phyloP scores from a whole-genome alignment of 371 early-diverging fungal species.

The Polyrhizophydium stewartii region DNA sequence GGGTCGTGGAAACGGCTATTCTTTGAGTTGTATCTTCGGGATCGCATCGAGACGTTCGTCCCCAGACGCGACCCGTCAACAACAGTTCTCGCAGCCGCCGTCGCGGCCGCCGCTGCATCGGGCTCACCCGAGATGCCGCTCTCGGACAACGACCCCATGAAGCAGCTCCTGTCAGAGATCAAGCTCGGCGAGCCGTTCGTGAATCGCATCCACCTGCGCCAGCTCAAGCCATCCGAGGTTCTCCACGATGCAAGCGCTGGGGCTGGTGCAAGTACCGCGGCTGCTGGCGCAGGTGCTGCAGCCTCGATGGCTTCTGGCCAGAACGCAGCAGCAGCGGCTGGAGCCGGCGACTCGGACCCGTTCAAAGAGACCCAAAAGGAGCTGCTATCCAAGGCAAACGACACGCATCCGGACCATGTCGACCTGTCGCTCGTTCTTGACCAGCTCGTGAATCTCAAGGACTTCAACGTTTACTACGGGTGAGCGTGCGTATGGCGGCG shows the following conservation, averaged over 20 bases:
- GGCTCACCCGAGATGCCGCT: constrained; percentile 10
- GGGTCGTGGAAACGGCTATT: constrained; percentile 42
- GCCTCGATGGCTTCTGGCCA: no score
- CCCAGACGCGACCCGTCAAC: constrained; percentile 23
- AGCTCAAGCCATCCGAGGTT: constrained; percentile 19
- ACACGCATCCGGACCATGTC: constrained; percentile 35
- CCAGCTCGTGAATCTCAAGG: constrained; percentile 21
- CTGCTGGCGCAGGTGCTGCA: neutral
- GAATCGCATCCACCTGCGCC: constrained; percentile 10
- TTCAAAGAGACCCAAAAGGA: neutral
- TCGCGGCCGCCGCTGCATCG: no score
- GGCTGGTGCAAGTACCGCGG: neutral
- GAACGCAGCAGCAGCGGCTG: no score
- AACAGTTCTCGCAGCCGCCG: no score
- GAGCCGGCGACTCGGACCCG: neutral
- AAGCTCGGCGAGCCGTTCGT: constrained; percentile 35
- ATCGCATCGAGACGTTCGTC: constrained; percentile 27
- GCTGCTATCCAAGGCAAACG: constrained; percentile 14
- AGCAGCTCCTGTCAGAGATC: constrained; percentile 21
- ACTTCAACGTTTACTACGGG: constrained; percentile 38
- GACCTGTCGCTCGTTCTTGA: constrained; percentile 24
- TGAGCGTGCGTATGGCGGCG: no score
- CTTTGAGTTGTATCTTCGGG: constrained; percentile 35
- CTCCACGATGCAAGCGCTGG: neutral
- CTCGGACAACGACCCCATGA: neutral